Evolutionary conservation across 495 filamentous ascomycete species (phyloP).

Genomic region (Aspergillus homomorphus): DNA sequence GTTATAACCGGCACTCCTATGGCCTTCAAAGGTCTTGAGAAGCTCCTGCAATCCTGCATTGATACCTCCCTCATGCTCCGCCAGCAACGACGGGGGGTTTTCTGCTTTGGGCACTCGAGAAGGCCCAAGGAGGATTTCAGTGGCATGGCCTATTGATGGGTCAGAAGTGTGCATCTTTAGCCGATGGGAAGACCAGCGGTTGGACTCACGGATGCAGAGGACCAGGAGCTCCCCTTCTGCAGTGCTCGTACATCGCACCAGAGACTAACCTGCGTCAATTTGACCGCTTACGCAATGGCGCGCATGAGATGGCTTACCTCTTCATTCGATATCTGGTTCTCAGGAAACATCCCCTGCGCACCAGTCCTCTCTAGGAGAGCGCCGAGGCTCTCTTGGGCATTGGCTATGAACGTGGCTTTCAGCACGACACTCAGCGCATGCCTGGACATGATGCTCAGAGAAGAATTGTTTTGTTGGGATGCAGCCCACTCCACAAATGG

Average conservation of each 20-base stretch:
- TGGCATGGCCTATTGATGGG: slow-evolving; percentile 25
- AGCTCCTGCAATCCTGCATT: slow-evolving; percentile 20
- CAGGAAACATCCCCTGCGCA: slow-evolving; percentile 29
- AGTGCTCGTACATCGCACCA: slow-evolving; percentile 20
- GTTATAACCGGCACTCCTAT: slow-evolving; percentile 31
- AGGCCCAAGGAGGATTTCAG: slow-evolving; percentile 32
- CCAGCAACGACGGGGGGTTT: slow-evolving; percentile 21
- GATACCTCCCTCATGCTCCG: slow-evolving; percentile 29
- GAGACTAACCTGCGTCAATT: slow-evolving; percentile 4
- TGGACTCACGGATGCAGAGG: slow-evolving; percentile 24
- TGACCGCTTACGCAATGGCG: background rate
- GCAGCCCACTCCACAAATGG: slow-evolving; percentile 19
- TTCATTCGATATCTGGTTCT: slow-evolving; percentile 27
- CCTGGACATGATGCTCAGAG: slow-evolving; percentile 6
- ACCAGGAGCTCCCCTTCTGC: slow-evolving; percentile 35
- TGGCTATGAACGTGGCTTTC: slow-evolving; percentile 20
- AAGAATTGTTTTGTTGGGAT: background rate
- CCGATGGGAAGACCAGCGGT: slow-evolving; percentile 20
- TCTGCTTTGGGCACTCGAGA: slow-evolving; percentile 29
- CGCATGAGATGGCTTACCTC: slow-evolving; percentile 3
- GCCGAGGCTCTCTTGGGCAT: background rate
- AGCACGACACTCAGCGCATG: slow-evolving; percentile 24
- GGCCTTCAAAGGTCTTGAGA: slow-evolving; percentile 12
- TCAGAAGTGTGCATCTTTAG: slow-evolving; percentile 19
- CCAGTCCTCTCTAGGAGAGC: slow-evolving; percentile 27